Base-by-base conservation (phyloP, 306 rosid species). In the Mucuna pruriens region DNA sequence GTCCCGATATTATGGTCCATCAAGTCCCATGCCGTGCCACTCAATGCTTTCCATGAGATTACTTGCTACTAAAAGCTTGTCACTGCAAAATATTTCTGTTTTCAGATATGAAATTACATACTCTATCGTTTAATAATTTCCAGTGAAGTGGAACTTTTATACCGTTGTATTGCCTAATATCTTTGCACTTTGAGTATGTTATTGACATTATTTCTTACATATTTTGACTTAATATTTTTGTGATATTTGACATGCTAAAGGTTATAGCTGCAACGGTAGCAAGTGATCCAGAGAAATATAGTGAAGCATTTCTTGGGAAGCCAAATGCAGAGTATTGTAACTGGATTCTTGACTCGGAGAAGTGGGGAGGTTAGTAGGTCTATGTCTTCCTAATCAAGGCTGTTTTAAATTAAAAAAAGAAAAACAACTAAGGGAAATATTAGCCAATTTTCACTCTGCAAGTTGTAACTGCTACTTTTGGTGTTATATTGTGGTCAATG, bases 241-340 rank as follows among this genome's bases (percentile, higher is more conserved):
- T 62, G 62, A 19, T 75, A 68, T 69, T 63, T 77, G 20, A 42
- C 52, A 79, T 83, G 48, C 52, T 81, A 55, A 85, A 94, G 98
- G 97, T 94, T 72, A 91, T 92, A 82, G 98, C 98, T 77, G 94
- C 97, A 62, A 84, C 97, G 10, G 97, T 94, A 73, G 94, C 92
- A n/a, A 92, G 97, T 77, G 97, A 92, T 86, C 92, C 92, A 7
- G 75, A 81, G 61, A 92, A 89, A 69, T 92, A 92, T 86, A 83
- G 87, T 9, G 98, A 90, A 90, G 97, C 92, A 74, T 87, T 91
- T 86, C 97, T 94, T 52, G 98, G 97, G 54, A 94, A 94, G 89
- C 81, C 97, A 31, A 94, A 92, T 73, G 88, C 80, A 78, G 97
- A 87, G 79, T 94, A 94, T 55, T 92, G 94, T 89, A 77, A 86